phyloP scores from a whole-genome alignment of 1,284 basidiomycete species.

The Leccinum fuscescens region DNA sequence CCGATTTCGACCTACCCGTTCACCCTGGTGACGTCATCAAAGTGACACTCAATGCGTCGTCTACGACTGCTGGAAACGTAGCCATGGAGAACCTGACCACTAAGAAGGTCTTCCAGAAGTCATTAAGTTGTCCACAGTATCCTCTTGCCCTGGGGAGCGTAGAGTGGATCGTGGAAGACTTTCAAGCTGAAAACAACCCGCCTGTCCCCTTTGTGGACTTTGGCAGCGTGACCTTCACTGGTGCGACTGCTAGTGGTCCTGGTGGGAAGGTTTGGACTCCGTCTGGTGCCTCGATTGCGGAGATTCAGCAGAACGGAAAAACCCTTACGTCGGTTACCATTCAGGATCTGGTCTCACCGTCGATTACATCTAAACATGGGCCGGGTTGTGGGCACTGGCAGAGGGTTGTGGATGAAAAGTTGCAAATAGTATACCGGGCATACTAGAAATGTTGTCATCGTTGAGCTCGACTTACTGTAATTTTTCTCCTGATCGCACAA shows the following conservation, averaged over 20 bases:
- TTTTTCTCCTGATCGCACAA: background rate
- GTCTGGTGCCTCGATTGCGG: conserved; percentile 8
- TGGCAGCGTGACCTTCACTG: conserved; percentile 18
- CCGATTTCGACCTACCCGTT: conserved; percentile 9
- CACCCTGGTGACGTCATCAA: conserved; percentile 16
- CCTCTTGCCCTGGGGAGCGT: conserved; percentile 22
- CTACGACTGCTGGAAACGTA: conserved; percentile 19
- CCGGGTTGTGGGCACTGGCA: background rate
- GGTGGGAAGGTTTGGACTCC: conserved; percentile 13
- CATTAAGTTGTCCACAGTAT: conserved; percentile 9
- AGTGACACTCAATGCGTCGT: conserved; percentile 15
- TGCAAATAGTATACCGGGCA: background rate
- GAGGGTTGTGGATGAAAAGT: background rate
- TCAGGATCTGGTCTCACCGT: conserved; percentile 4
- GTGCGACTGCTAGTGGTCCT: conserved; percentile 14
- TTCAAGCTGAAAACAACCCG: background rate
- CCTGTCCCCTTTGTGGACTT: conserved; percentile 16
- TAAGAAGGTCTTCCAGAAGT: conserved; percentile 4
- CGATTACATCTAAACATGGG: conserved; percentile 2
- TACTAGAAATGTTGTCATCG: background rate
- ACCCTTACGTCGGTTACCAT: conserved; percentile 13
- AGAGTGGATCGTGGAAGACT: conserved; percentile 30
- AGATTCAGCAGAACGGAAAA: conserved; percentile 17
- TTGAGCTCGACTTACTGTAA: background rate
- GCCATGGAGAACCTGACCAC: conserved; percentile 21